phyloP scores from a whole-genome alignment of 1,284 basidiomycete genomes.

The Heterobasidion annosum region DNA sequence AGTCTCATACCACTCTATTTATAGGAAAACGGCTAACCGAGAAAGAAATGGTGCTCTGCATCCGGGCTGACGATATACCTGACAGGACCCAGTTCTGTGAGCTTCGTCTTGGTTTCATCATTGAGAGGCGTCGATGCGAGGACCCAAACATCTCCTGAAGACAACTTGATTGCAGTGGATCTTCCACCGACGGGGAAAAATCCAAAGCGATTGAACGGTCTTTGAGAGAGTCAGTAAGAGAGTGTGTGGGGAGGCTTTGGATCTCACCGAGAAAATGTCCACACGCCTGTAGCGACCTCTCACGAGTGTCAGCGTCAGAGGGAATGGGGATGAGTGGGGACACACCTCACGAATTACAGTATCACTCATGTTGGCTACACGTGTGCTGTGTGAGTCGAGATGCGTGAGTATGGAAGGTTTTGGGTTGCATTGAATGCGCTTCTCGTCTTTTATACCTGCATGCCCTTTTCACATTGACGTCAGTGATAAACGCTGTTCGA shows the following conservation, averaged over 20 bases:
- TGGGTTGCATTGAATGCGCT: too few relatives aligned
- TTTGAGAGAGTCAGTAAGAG: constrained; percentile 16
- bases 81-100: constrained; percentile 73
- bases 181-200: constrained; percentile 72
- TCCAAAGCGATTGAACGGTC: constrained; percentile 61
- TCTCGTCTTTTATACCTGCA: too few relatives aligned
- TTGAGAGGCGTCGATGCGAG: constrained; percentile 80
- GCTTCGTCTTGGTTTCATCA: constrained; percentile 59
- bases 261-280: constrained; percentile 62
- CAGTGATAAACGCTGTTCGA: too few relatives aligned
- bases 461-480: too few relatives aligned
- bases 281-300: constrained; percentile 30
- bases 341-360: neutral
- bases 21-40: constrained; percentile 30
- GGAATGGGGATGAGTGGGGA: neutral
- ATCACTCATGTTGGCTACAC: neutral
- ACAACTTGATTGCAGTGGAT: constrained; percentile 76
- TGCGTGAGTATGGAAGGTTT: too few relatives aligned
- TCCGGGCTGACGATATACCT: constrained; percentile 65
- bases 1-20: too few relatives aligned
- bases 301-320: neutral
- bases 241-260: neutral
- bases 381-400: too few relatives aligned
- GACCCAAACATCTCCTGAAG: constrained; percentile 73
- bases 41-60: constrained; percentile 55